A percentile compares a stretch with the other conserved stretches of the same genome.
Evolutionary conservation across 2,329 filamentous ascomycete species (phyloP).

Genomic region (Periconia sp.): DNA sequence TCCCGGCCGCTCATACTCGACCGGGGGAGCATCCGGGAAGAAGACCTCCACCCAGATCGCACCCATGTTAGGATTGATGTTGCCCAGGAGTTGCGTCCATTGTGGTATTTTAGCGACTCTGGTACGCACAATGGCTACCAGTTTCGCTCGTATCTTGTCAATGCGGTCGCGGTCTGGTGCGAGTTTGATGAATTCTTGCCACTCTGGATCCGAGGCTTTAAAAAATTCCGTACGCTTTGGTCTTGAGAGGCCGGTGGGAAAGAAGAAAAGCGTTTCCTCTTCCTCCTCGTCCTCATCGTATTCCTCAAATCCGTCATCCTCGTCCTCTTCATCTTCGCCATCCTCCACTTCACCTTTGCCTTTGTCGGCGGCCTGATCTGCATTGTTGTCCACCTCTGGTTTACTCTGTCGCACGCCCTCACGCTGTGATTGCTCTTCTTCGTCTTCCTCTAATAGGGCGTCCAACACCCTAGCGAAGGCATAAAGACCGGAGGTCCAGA

Average conservation of each 20-base stretch:
- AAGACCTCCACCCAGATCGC: slow-evolving; percentile 51
- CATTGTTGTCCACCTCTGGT: slow-evolving; percentile 1
- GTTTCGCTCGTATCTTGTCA: slow-evolving; percentile 44
- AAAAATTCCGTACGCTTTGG: slow-evolving; percentile 47
- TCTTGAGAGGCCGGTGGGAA: slow-evolving; percentile 52
- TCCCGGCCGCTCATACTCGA: slow-evolving; percentile 52
- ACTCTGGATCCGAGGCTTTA: slow-evolving; percentile 56
- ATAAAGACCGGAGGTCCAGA: too few relatives aligned
- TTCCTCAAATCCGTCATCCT: slow-evolving; percentile 7
- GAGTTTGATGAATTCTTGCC: slow-evolving; percentile 53
- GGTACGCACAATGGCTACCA: slow-evolving; percentile 40
- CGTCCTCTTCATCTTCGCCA: slow-evolving; percentile 18
- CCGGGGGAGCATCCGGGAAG: slow-evolving; percentile 52
- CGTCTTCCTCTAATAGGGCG: slow-evolving; percentile 22
- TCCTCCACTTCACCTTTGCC: slow-evolving; percentile 16
- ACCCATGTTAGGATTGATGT: slow-evolving; percentile 44
- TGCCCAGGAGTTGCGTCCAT: slow-evolving; percentile 38
- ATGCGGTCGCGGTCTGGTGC: slow-evolving; percentile 46
- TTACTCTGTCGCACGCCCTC: slow-evolving; percentile 5
- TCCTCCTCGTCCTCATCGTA: slow-evolving; percentile 28
- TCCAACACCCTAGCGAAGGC: slow-evolving; percentile 10
- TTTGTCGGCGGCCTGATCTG: slow-evolving; percentile 7
- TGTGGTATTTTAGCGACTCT: slow-evolving; percentile 30
- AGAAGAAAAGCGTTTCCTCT: slow-evolving; percentile 44
- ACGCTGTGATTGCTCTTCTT: slow-evolving; percentile 8